These are phyloP conservation scores for Multifurca ochricompacta DNA, from an alignment of 768 basidiomycete species.

Conservation along the genomic window DNA sequence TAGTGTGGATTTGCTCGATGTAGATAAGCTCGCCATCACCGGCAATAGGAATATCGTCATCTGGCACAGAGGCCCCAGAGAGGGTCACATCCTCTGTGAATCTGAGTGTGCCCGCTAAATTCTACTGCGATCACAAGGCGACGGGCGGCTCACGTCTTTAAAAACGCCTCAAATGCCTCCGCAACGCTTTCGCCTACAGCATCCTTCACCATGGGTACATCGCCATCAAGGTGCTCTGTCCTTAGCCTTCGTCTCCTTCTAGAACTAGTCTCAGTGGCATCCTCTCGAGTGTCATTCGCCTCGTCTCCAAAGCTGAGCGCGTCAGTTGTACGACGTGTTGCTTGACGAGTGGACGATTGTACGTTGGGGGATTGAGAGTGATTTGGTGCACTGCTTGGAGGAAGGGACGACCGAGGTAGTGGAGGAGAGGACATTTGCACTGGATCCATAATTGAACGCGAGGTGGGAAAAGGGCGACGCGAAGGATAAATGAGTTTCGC, in stretches of 20 bases:
- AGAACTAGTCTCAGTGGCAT: conserved; percentile 26
- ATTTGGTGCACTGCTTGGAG: conserved; percentile 42
- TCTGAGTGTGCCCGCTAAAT: conserved; percentile 35
- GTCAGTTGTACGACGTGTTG: conserved; percentile 26
- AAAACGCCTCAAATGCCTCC: conserved; percentile 84
- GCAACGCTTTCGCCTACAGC: conserved; percentile 93
- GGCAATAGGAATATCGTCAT: conserved; percentile 50
- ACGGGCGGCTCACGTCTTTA: conserved; percentile 58
- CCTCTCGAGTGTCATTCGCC: conserved; percentile 33
- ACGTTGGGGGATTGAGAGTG: conserved; percentile 33
- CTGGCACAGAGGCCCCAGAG: conserved; percentile 72
- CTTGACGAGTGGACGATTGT: conserved; percentile 24
- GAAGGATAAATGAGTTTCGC: conserved; percentile 20
- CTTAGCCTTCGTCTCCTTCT: conserved; percentile 41
- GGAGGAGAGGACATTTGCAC: conserved; percentile 51
- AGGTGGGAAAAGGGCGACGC: conserved; percentile 16
- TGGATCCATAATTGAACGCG: conserved; percentile 40
- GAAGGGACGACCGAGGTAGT: conserved; percentile 43
- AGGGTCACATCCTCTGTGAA: conserved; percentile 78
- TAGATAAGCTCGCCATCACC: conserved; percentile 67
- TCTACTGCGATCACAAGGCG: neutral
- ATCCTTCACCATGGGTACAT: conserved; percentile 85
- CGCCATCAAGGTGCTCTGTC: conserved; percentile 40
- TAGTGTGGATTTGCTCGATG: conserved; percentile 87
- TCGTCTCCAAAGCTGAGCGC: conserved; percentile 38